phyloP scores from a whole-genome alignment of 1,139 yeast species.

The Taiozyma sp. region DNA sequence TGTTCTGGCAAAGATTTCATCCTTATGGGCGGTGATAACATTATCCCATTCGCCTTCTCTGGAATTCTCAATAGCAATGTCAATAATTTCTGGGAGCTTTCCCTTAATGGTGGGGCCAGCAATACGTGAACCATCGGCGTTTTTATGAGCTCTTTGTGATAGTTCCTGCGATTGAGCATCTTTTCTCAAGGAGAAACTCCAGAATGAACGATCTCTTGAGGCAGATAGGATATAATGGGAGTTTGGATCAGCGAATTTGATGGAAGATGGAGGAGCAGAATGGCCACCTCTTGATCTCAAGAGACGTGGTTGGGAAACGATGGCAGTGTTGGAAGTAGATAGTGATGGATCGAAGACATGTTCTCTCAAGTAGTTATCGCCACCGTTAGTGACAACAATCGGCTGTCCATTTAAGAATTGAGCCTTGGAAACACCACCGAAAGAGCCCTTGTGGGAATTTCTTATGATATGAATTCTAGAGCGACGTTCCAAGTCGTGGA shows the following conservation, averaged over 20 bases:
- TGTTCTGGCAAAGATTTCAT: slow-evolving; percentile 79
- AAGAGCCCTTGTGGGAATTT: slow-evolving; percentile 65
- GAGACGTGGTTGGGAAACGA: slow-evolving; percentile 86
- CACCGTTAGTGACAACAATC: slow-evolving; percentile 85
- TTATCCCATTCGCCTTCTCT: slow-evolving; percentile 96
- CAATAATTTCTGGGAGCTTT: slow-evolving; percentile 73
- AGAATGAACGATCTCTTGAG: slow-evolving; percentile 79
- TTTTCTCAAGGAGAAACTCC: slow-evolving; percentile 90
- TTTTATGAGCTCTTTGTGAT: slow-evolving; percentile 69
- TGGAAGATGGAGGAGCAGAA: slow-evolving; percentile 80
- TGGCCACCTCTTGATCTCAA: slow-evolving; percentile 96
- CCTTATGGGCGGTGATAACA: slow-evolving; percentile 86
- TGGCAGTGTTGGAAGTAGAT: slow-evolving; percentile 35
- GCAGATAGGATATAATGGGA: slow-evolving; percentile 79
- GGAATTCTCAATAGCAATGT: slow-evolving; percentile 70
- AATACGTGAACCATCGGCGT: slow-evolving; percentile 48
- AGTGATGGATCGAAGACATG: slow-evolving; percentile 90
- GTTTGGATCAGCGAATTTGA: slow-evolving; percentile 72
- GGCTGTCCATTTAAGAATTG: slow-evolving; percentile 90
- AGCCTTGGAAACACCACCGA: slow-evolving; percentile 79
- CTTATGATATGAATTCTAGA: slow-evolving; percentile 71
- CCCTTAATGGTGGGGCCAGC: slow-evolving; percentile 47
- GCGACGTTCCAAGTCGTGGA: slow-evolving; percentile 74
- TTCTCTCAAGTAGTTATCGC: slow-evolving; percentile 86
- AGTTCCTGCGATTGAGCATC: slow-evolving; percentile 96